Evolutionary conservation across 208 protist species (phyloP).

Genomic region (Crithidia sp.): DNA sequence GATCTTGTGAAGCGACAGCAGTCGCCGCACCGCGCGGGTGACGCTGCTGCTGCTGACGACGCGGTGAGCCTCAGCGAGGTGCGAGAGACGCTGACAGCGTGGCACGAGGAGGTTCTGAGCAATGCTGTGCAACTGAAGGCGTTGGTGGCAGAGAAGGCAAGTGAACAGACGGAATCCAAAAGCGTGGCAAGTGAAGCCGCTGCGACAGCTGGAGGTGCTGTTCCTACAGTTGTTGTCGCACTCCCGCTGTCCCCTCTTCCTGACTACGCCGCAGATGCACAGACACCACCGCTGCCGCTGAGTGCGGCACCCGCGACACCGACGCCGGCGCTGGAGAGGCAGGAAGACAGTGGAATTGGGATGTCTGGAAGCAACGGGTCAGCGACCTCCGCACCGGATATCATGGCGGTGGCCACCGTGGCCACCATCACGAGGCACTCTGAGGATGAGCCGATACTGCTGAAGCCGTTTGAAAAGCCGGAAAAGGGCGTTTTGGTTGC

Average conservation of each 20-base stretch:
- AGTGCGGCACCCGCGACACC: too few relatives aligned
- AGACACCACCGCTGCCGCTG: too few relatives aligned
- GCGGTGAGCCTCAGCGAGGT: constrained; percentile 21
- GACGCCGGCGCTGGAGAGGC: too few relatives aligned
- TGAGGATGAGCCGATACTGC: background rate
- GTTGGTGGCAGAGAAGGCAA: too few relatives aligned
- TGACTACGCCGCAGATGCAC: too few relatives aligned
- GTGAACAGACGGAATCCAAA: too few relatives aligned
- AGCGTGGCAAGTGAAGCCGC: background rate
- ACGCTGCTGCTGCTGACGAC: background rate
- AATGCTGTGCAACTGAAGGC: constrained; percentile 2
- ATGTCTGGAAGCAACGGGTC: background rate
- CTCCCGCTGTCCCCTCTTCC: background rate
- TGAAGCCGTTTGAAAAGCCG: background rate
- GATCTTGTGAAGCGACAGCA: constrained; percentile 10
- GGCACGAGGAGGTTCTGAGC: constrained; percentile 11
- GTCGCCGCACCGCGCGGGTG: constrained; percentile 2
- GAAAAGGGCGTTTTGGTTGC: background rate
- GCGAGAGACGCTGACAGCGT: constrained; percentile 19
- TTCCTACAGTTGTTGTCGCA: background rate
- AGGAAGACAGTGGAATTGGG: background rate
- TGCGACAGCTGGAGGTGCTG: background rate
- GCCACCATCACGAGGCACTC: background rate
- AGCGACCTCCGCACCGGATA: background rate
- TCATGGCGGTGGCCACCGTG: constrained; percentile 4